phyloP scores from a whole-genome alignment of 495 filamentous ascomycete species.

The Penicillium macrosclerotiorum region DNA sequence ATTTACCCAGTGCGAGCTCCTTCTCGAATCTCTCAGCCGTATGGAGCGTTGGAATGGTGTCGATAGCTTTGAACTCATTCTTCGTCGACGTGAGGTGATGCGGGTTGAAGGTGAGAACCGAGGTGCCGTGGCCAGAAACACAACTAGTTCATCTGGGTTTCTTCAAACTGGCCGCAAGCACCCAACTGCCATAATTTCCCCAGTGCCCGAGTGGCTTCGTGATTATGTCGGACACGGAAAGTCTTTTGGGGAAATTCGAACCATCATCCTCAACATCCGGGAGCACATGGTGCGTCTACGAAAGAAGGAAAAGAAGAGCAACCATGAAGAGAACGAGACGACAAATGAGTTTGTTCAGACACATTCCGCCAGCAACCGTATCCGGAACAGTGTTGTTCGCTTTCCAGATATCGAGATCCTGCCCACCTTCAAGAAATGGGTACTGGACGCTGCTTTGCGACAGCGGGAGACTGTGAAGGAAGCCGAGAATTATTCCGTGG shows the following conservation, averaged over 20 bases:
- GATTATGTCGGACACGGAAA: slow-evolving; percentile 22
- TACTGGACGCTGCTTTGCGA: slow-evolving; percentile 8
- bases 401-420: slow-evolving; percentile 71
- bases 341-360: background rate
- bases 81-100: slow-evolving; percentile 21
- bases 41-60: slow-evolving; percentile 60
- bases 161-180: slow-evolving; percentile 11
- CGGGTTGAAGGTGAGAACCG: slow-evolving; percentile 4
- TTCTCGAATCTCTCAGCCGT: slow-evolving; percentile 54
- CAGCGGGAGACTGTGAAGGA: background rate
- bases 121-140: background rate
- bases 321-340: background rate
- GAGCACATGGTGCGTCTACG: slow-evolving; percentile 14
- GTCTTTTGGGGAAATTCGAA: slow-evolving; percentile 31
- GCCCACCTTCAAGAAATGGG: slow-evolving; percentile 47
- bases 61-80: slow-evolving; percentile 28
- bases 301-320: background rate
- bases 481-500: background rate
- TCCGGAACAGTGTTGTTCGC: slow-evolving; percentile 5
- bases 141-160: background rate
- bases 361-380: background rate
- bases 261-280: slow-evolving; percentile 22
- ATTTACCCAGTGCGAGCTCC: slow-evolving; percentile 55
- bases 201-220: slow-evolving; percentile 36
- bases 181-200: slow-evolving; percentile 22